Conservation (phyloP, 2,329 filamentous ascomycete species). For the Blumeria hordei region DNA sequence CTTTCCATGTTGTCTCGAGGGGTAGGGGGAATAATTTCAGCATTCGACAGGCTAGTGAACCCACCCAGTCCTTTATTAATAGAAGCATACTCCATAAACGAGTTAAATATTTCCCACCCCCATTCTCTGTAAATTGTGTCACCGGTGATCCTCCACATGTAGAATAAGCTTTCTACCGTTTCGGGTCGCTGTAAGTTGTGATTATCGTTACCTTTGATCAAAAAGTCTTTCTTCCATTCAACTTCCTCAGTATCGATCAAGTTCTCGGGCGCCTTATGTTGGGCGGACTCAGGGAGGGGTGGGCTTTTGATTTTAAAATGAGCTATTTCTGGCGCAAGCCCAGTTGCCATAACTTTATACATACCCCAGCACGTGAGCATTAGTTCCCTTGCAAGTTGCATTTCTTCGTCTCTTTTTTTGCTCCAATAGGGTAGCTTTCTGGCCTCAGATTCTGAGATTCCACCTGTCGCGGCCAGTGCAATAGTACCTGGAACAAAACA, state of each 20-base stretch:
- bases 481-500: constrained; percentile 97
- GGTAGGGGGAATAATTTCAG: constrained; percentile 43
- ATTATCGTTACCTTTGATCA: constrained; percentile 55
- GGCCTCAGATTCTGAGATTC: constrained; percentile 50
- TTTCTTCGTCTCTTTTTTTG: constrained; percentile 60
- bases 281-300: constrained; percentile 33
- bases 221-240: constrained; percentile 53
- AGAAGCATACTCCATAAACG: constrained; percentile 66
- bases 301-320: constrained; percentile 60
- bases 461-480: constrained; percentile 64
- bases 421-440: constrained; percentile 50
- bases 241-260: constrained; percentile 27
- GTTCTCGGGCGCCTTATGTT: constrained; percentile 24
- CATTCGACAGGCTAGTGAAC: constrained; percentile 61
- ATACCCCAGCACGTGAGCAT: constrained; percentile 97
- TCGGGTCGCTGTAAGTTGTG: constrained; percentile 93
- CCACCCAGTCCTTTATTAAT: constrained; percentile 45
- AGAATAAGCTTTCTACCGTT: constrained; percentile 87
- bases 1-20: constrained; percentile 89
- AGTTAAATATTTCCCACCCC: constrained; percentile 97
- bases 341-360: constrained; percentile 76
- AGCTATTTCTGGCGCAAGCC: constrained; percentile 82
- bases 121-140: constrained; percentile 76
- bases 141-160: constrained; percentile 96
- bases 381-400: constrained; percentile 65